Base-by-base conservation (phyloP, 164 flowering plant species). In the Liriodendron chinense region DNA sequence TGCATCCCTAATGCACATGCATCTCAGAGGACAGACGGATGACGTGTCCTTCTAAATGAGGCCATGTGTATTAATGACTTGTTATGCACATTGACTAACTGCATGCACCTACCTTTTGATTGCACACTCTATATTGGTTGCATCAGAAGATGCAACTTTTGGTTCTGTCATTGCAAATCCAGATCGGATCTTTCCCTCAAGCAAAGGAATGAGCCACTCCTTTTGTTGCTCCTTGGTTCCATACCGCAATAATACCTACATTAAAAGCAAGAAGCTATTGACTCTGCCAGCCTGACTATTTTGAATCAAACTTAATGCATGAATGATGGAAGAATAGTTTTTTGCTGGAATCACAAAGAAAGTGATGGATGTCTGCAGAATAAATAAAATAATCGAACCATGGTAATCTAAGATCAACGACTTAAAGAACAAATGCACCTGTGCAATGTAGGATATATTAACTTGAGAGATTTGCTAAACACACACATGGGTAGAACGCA, bases 101-200 rank as follows among this genome's bases (percentile, higher is more conserved):
- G 16, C 21, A 79, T 48, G 50, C 65, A 70, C 85, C 64, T 73
- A 96, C 98, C 97, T 88, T 81, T 59, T 84, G 74, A 96, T 94
- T 13, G 98, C 94, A 75, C 97, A 96, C 71, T 94, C 98, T 66
- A 94, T 94, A 80, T 96, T 96, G 73, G 99, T 96, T 61, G 97
- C 99, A 88, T 96, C 99, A 84, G 99, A 96, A 63, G 99, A 96
- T 68, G 98, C 98, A 70, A 96, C 99, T 81, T 84, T 84, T 28
- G 99, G 99, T 86, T 96, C 98, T 22, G 99, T 96, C 99, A 96
- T 96, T 77, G 98, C 97, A 86, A 96, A 96, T 68, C 91, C 99
- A 77, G 99, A 94, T 14, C 97, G 88, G 57, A 89, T 94, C 77
- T 87, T 88, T 57, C 99, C 97, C 82, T 96, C 90, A 64, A 96